A percentile compares a stretch with the other conserved stretches of the same genome.
phyloP scores from a whole-genome alignment of 1,139 yeast species.

The Sugiyamaella castrensis region DNA sequence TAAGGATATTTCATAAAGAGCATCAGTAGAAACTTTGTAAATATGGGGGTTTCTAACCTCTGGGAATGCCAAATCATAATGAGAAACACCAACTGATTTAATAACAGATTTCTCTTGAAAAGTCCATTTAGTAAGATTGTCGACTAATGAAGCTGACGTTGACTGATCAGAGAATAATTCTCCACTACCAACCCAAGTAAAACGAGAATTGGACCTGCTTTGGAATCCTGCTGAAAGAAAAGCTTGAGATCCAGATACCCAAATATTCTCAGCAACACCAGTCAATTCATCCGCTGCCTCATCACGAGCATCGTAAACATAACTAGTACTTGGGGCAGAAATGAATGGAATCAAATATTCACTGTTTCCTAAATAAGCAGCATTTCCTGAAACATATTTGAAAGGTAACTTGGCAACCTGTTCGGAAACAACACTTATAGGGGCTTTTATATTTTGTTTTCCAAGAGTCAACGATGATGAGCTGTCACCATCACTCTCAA shows the following conservation, averaged over 20 bases:
- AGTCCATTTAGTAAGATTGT: conserved; percentile 62
- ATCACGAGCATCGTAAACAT: conserved; percentile 48
- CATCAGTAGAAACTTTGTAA: conserved; percentile 67
- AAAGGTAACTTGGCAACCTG: conserved; percentile 18
- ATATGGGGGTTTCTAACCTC: conserved; percentile 33
- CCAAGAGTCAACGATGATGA: no score
- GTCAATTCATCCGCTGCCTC: conserved; percentile 38
- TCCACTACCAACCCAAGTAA: conserved; percentile 73
- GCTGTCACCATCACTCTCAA: conserved; percentile 38
- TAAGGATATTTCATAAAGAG: conserved; percentile 52
- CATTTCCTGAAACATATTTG: conserved; percentile 40
- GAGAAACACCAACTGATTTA: conserved; percentile 52
- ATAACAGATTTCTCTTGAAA: conserved; percentile 68
- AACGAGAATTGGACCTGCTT: conserved; percentile 74
- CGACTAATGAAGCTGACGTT: conserved; percentile 22
- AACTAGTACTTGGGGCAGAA: conserved; percentile 65
- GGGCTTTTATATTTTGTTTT: conserved; percentile 12
- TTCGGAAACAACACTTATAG: conserved; percentile 10
- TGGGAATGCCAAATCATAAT: conserved; percentile 27
- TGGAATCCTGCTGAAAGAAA: conserved; percentile 78
- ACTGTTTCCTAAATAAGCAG: conserved; percentile 57
- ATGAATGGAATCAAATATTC: conserved; percentile 68
- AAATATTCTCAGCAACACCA: conserved; percentile 39
- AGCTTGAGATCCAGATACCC: conserved; percentile 86
- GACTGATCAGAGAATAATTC: conserved; percentile 44